These are phyloP conservation scores for Phycomyces blakesleeanus DNA, from an alignment of 192 early-diverging fungal genomes.

Conservation along the genomic window DNA sequence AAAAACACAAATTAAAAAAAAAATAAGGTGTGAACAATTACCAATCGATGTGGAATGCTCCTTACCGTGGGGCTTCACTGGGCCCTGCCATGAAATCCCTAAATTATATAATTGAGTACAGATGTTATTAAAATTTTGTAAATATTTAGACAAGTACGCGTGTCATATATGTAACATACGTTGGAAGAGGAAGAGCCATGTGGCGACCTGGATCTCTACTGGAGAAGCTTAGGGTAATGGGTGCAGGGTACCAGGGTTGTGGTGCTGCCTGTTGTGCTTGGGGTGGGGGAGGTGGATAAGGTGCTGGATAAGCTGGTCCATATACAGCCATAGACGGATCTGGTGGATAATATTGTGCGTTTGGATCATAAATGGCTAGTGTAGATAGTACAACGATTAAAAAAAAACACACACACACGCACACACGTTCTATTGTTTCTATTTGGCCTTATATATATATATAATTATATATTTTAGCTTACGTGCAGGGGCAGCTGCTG, in stretches of 20 bases:
- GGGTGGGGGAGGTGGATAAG: conserved; percentile 21
- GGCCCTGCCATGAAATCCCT: conserved; percentile 53
- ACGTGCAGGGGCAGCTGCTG: background rate
- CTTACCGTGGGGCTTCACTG: conserved; percentile 41
- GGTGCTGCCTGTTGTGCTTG: conserved; percentile 34
- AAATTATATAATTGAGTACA: conserved; percentile 1
- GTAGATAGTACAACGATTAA: no score
- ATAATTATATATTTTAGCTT: no score
- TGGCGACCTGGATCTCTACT: conserved; percentile 44
- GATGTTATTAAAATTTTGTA: no score
- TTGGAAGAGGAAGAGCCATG: conserved; percentile 50
- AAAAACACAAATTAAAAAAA: no score
- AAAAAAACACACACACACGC: no score
- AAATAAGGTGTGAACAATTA: background rate
- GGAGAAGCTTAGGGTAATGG: conserved; percentile 27
- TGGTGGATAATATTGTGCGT: no score
- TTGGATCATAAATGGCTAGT: no score
- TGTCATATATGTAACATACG: conserved; percentile 18
- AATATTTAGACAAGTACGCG: no score
- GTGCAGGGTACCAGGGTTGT: background rate
- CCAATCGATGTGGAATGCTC: background rate
- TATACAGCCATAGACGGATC: no score
- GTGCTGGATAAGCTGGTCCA: no score
- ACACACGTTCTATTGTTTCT: no score
- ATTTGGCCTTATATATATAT: no score